Percentiles rank a stretch among this genome's conserved stretches.
phyloP scores from a whole-genome alignment of 164 flowering plant genomes.

The Annona cherimola region DNA sequence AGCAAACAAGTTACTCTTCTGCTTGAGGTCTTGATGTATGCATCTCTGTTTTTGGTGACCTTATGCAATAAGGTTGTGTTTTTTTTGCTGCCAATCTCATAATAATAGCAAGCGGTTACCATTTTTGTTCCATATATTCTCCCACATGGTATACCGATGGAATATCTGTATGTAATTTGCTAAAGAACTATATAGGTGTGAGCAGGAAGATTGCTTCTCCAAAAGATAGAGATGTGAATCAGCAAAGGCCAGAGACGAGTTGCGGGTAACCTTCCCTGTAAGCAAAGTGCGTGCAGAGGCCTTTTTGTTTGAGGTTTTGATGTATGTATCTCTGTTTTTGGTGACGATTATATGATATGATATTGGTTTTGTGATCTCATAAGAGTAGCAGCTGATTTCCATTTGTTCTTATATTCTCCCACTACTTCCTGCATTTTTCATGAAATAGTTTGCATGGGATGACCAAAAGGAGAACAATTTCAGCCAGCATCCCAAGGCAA shows the following conservation, averaged over 20 bases:
- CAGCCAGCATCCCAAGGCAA: too few relatives aligned
- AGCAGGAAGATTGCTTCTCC: constrained; percentile 47
- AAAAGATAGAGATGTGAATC: constrained; percentile 30
- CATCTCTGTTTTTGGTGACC: background rate
- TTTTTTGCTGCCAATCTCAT: background rate
- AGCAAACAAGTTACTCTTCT: background rate
- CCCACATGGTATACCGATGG: too few relatives aligned
- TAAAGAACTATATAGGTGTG: constrained; percentile 14
- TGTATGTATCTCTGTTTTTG: constrained; percentile 5
- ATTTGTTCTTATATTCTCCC: too few relatives aligned
- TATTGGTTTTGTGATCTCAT: background rate
- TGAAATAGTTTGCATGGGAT: too few relatives aligned
- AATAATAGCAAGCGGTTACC: background rate
- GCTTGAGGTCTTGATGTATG: constrained; percentile 6
- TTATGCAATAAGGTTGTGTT: background rate
- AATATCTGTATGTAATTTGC: too few relatives aligned
- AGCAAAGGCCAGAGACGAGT: constrained; percentile 26
- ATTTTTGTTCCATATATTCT: too few relatives aligned
- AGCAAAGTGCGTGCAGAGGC: constrained; percentile 23
- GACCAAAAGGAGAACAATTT: too few relatives aligned
- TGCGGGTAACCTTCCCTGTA: constrained; percentile 39
- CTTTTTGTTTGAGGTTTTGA: constrained; percentile 2
- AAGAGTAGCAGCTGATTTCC: too few relatives aligned
- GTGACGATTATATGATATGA: background rate
- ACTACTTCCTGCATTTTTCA: too few relatives aligned